Evolutionary conservation across 2,329 filamentous ascomycete species (phyloP), one percentile per base, ranked within the genome.

Genomic region (Graphilbum fragrans): DNA sequence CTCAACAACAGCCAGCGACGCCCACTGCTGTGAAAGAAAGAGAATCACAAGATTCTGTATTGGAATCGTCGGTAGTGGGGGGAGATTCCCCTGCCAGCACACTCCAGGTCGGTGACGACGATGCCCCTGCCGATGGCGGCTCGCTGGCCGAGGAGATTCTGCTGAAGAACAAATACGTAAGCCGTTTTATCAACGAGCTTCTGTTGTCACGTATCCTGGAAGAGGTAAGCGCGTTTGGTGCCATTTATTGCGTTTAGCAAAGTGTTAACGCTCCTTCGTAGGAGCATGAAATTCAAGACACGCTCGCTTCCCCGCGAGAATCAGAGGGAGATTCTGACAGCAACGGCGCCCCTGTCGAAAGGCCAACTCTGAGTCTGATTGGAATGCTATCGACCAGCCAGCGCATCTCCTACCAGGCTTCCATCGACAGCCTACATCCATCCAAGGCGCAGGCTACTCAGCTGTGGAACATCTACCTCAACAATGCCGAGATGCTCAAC

Each of bases 161-260:
- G 2, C 29, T 53, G 0, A 42, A 46, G 5, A 45, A 48, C 32
- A 42, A 44, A 11, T 45, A 45, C 12, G 44, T 39, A 2, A 50
- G 47, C 20, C 47, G 45, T 1, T 53, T 51, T 36, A 47, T 53
- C 42, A 53, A 53, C 41, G 51, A 53, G 37, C 35, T 52, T 4
- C 39, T 52, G 14, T 31, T 53, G 6, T 51, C 50, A 6, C 45
- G 50, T 2, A 43, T 51, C 3, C 35, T 53, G 3, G 51, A 52
- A 39, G 49, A 50, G 44, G 48, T 50, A 18, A 29, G 14, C 3
- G n/a, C 25, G 17, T 21, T 9, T 36, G n/a, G 17, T 29, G 10
- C 17, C 27, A 9, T 23, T 11, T 23, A 23, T 17, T 23, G n/a
- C 21, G 12, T n/a, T n/a, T 34, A 10, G 32, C 33, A 27, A 27